Evolutionary conservation across 441 rosid genomes (phyloP).

Genomic region (Omphalea diandra): DNA sequence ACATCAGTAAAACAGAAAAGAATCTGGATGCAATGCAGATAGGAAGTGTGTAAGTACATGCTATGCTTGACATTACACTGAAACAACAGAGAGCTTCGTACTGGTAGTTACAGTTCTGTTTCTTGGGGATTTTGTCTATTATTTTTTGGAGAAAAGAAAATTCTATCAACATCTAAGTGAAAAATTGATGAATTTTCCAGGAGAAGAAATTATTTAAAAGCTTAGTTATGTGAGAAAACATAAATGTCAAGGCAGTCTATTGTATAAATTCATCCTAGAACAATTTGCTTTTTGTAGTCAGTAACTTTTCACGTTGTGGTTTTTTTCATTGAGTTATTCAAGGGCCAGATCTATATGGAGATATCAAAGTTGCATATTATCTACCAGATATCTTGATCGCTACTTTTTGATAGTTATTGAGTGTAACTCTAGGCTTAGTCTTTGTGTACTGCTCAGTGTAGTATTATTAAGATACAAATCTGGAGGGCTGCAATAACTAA

Average conservation of each 20-base stretch:
- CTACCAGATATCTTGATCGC: neutral
- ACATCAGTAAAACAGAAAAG: too few relatives aligned
- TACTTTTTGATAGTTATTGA: neutral
- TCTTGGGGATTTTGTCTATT: neutral
- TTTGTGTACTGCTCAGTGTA: neutral
- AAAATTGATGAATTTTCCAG: neutral
- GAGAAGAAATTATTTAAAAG: conserved; percentile 2
- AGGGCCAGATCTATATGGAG: neutral
- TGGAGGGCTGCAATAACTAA: conserved; percentile 10
- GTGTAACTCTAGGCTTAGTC: neutral
- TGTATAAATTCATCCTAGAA: conserved; percentile 16
- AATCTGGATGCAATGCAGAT: conserved; percentile 16
- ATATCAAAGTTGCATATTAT: neutral
- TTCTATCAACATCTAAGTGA: neutral
- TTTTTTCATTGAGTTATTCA: conserved; percentile 5
- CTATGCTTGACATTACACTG: conserved; percentile 17
- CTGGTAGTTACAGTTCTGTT: neutral
- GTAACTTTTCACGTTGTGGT: neutral
- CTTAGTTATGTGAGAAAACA: neutral
- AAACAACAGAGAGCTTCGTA: conserved; percentile 13
- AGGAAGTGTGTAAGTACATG: conserved; percentile 8
- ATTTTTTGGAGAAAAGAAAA: conserved; percentile 8
- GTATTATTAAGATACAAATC: conserved; percentile 5
- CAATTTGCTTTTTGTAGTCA: neutral
- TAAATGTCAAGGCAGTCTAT: neutral